Base-by-base conservation (phyloP, 352 stramenopile species). In the Phytophthora quininea region DNA sequence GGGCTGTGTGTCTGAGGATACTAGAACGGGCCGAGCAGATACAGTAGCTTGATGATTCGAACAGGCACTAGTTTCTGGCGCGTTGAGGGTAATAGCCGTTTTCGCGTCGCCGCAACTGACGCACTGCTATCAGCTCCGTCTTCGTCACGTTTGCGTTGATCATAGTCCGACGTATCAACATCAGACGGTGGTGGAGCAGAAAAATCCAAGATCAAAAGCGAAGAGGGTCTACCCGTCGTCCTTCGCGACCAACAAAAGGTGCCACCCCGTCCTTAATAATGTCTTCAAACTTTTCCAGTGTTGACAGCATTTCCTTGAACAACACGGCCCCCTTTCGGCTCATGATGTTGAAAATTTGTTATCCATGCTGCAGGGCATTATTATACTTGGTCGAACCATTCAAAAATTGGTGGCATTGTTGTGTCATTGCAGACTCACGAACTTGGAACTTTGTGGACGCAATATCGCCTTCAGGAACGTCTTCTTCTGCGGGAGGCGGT, bases 221-320 rank as follows among this genome's bases (percentile, higher is more conserved):
- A n/a, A n/a, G 15, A 10, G 51, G 35, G 48, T 58, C 35, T 19
- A 48, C 0, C 8, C 31, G 48, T 37, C 27, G 8, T 4, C 7
- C 37, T 37, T 27, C 27, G 33, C 2, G 33, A 37, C 4, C n/a
- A n/a, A 58, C 37, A 19, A 58, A 47, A 0, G 33, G 51, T 27
- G 51, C 9, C 3, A 27, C 19, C 1, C 33, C 10, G 15, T 6
- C 33, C 27, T 32, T 15, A n/a, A 58, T n/a, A 33, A 58, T 48
- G 15, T 58, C 27, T 35, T 58, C 51, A 14, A 58, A 49, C 1
- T 30, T 0, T n/a, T 48, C 19, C 12, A 58, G 15, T 24, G 37
- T 35, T 1, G 14, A 15, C 32, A 58, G 35, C 51, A 58, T 58
- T 4, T 58, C 27, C 37, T 9, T 48, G 35, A 49, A 58, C 30